Evolutionary conservation across 2,329 filamentous ascomycete genomes (phyloP), one percentile per base, ranked within the genome.

Genomic region (Alternaria burnsii): DNA sequence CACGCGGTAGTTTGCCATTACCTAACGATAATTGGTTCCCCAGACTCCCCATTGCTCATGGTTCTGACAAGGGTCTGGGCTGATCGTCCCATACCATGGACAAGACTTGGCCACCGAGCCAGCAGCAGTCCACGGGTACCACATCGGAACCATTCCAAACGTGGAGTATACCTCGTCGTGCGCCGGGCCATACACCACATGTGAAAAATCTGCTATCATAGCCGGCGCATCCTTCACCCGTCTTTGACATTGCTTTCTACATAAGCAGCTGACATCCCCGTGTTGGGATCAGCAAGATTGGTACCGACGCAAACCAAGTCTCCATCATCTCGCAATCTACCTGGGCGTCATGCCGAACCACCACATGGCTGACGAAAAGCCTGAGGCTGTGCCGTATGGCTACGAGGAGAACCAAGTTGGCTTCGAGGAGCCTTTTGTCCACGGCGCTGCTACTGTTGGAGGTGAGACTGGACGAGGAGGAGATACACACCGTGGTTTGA

Each of bases 401-500:
- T 66, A 72, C 24, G 63, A 69, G 11, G 60, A 63, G 53, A 59
- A 47, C 7, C 65, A 59, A n/a, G 50, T 48, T 20, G 56, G 55
- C 10, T 66, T 62, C 10, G 69, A 73, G 30, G 66, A 72, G 54
- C 67, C 71, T 1, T 72, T 73, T 53, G 70, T 72, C 2, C 67
- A 70, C 22, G 70, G 72, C 48, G 67, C 67, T 36, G 60, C 69
- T 14, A 76, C 72, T 9, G 68, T 76, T 16, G 75, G 69, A 11
- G 69, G 70, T 38, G 71, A 68, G 22, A 62, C 69, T 4, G 73
- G 73, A 26, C 55, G 64, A 44, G 75, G 74, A 56, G 74, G 75
- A 28, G 71, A 76, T 22, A 77, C 74, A 5, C 74, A 77, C 51
- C 70, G 76, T 59, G 76, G 76, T 22, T 57, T 78, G 67, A 78